Evolutionary conservation across 2,329 filamentous ascomycete species (phyloP), one percentile per base, ranked within the genome.

Genomic region (Pezicula neosporulosa): DNA sequence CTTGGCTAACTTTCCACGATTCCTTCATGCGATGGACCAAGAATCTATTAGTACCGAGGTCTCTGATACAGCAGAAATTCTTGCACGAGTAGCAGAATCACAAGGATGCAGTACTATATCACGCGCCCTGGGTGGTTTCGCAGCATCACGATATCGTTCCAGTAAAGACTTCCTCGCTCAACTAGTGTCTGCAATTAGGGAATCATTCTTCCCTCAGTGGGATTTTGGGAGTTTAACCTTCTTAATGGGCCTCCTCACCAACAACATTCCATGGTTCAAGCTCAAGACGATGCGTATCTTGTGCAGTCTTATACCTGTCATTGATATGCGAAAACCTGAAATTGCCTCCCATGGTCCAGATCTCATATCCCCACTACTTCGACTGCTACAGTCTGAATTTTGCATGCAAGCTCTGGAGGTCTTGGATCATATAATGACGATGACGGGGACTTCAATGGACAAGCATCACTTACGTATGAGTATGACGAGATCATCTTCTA

Each of bases 381-480:
- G 94, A 49, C 77, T 99, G 18, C 72, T 99, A 37, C 92, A 97
- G 66, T 97, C 93, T 1, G 90, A 96, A 54, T 92, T 92, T 63
- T 97, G 92, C 67, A 90, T 94, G 68, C 88, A 96, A 64, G 94
- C 94, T 10, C 75, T 99, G 9, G 85, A 90, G 58, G 93, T 99
- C 1, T 76, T 99, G 52, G 94, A 99, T 68, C 89, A 93, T 57
- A 94, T 97, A 61, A 96, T 97, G 81, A 90, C 89, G 27, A 93
- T 97, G 76, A 91, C 91, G 0, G 89, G 90, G 4, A 91, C 89
- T 30, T 88, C 93, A 1, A 90, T 96, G 80, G 94, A 97, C 68
- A 90, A 89, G 61, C 90, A 97, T 61, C 91, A 97, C 65, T 74
- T 99, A 52, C 85, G 94, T 37, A 99, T 99, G 95, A 97, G 93